Evolutionary conservation across 2,329 filamentous ascomycete genomes (phyloP), one percentile per base, ranked within the genome.

Genomic region (Juglanconis juglandina): DNA sequence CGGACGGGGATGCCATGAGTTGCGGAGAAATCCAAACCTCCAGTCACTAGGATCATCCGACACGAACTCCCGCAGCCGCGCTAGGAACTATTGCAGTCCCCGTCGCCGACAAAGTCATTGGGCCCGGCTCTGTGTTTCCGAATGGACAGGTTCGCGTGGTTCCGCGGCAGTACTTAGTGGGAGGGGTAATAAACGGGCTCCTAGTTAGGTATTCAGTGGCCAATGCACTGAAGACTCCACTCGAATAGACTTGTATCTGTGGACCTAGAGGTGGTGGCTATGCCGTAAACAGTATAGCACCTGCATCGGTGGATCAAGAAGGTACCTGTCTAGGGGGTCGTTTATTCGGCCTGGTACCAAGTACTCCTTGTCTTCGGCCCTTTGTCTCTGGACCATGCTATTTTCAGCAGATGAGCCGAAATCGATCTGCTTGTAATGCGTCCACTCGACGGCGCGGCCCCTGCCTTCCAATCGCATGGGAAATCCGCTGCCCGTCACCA

Each of bases 61-160:
- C 17, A 34, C 46, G 24, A 39, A 56, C 58, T 52, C 37, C 42
- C 56, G 35, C 52, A 48, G 60, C 33, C 52, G 56, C 60, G 60
- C 56, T 62, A 62, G 32, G 32, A 54, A 62, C 41, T 48, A 42
- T 56, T 30, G 48, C 49, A 56, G 48, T 42, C 60, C 60, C 48
- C 56, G 60, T 60, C 56, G 17, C n/a, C 17, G 30, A 49, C 39
- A 32, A 47, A 49, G 46, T 47, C 14, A 60, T 60, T 60, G 58
- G 60, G 34, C 41, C 47, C 34, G 48, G 53, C 59, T 61, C 56
- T 17, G 39, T 35, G 44, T 41, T 53, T 47, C 48, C 44, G 44
- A 47, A 47, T 4, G 44, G 7, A n/a, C 14, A 6, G 14, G 14
- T 30, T 30, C 44, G 44, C 44, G 5, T 17, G 44, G 44, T n/a